A percentile compares a stretch with the other conserved stretches of the same genome.
phyloP scores from a whole-genome alignment of 805 yeast species.

The Wickerhamiella musiphila region DNA sequence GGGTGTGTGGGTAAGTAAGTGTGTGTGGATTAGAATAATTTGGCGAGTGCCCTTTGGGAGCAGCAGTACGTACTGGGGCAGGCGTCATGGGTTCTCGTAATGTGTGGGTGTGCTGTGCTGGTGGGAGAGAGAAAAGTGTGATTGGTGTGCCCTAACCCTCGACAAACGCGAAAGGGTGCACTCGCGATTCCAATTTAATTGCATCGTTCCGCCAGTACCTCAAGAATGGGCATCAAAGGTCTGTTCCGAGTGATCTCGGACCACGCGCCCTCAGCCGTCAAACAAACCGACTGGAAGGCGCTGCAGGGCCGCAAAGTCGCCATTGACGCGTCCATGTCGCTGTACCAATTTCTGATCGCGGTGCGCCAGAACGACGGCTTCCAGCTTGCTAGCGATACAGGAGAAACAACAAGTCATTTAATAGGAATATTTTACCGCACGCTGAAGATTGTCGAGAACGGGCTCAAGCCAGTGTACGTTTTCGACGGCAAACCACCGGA shows the following conservation, averaged over 20 bases:
- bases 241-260: conserved; percentile 74
- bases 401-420: conserved; percentile 79
- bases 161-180: too few species aligned
- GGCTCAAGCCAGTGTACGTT: conserved; percentile 92
- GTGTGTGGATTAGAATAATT: too few species aligned
- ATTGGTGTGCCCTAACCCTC: too few species aligned
- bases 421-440: conserved; percentile 97
- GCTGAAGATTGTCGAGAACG: conserved; percentile 70
- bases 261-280: conserved; percentile 71
- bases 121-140: too few species aligned
- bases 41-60: too few species aligned
- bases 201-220: neutral
- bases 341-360: conserved; percentile 88
- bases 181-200: too few species aligned
- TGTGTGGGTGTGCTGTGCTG: too few species aligned
- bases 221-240: conserved; percentile 28
- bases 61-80: too few species aligned
- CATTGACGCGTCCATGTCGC: conserved; percentile 75
- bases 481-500: conserved; percentile 98
- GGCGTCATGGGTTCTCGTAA: too few species aligned
- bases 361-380: conserved; percentile 96
- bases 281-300: conserved; percentile 63
- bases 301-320: conserved; percentile 94
- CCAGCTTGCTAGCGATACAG: conserved; percentile 70
- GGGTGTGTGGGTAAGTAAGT: too few species aligned